Base-by-base conservation (phyloP, 2,329 filamentous ascomycete species). In the Xylariaceae sp. region DNA sequence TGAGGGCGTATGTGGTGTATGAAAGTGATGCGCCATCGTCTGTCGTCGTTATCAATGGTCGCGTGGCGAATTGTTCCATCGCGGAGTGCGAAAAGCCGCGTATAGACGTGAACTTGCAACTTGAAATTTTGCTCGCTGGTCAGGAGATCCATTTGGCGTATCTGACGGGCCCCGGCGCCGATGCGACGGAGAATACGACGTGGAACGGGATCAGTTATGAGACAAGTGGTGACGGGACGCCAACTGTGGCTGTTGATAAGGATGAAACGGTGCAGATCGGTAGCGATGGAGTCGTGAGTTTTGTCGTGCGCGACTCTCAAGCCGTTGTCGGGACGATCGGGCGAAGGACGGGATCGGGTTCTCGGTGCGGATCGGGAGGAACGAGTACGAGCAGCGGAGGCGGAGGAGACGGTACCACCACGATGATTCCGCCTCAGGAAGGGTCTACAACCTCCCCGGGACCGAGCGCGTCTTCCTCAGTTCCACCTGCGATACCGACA, bases 161-260 rank as follows among this genome's bases (percentile, higher is more conserved):
- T 65, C 74, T 81, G 44, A 80, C 75, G n/a, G 75, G 72, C 35
- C 68, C 72, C 13, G 78, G 78, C 37, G 74, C 76, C 8, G 78
- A 80, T 57, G 71, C 74, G 6, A 73, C 73, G 11, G 61, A 68
- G 47, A 73, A 73, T 52, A 76, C 76, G 1, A 77, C 74, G 6
- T 82, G 75, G 74, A 78, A 80, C 66, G 78, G 78, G 51, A 70
- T 81, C 63, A 73, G 70, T 61, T 82, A 75, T 68, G 75, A 77
- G 66, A 62, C 70, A 51, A 75, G 72, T 60, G 67, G 68, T 39
- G 73, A 77, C 45, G 78, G 78, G 59, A 73, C 68, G n/a, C 70
- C 75, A 0, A 73, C 66, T 13, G 61, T 67, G 8, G 71, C 74
- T 15, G 70, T 74, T 39, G 66, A 69, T 52, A 71, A 71, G 37